Base-by-base conservation (phyloP, 352 stramenopile genomes). In the Lagenidium giganteum region DNA sequence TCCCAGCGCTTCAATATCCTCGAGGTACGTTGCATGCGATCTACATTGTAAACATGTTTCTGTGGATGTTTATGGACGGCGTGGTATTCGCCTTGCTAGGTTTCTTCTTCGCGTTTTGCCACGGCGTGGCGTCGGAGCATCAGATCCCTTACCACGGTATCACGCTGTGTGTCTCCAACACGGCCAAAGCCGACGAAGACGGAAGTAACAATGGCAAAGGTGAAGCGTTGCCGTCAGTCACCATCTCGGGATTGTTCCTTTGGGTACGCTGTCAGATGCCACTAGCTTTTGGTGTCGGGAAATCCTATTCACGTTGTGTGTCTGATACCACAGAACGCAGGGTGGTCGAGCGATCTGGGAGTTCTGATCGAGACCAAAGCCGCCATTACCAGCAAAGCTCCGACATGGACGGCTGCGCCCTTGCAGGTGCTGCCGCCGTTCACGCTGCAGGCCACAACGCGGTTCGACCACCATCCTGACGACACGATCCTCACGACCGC, bases 1-100 rank as follows among this genome's bases (percentile, higher is more conserved):
- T 82, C 16, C 60, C 68, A 45, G 66, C 56, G 4, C 34, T 84
- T 26, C 57, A 66, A 12, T 59, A 61, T 13, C 64, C 71, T 0
- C 64, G 63, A 70, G 71, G 69, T 82, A 59, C 8, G 51, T 3
- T 20, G 38, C 28, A 18, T 28, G n/a, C n/a, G n/a, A n/a, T n/a
- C n/a, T n/a, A n/a, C n/a, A n/a, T n/a, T n/a, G n/a, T 39, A 25
- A 27, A 9, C 6, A 35, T 8, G 23, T 20, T 23, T 8, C 29
- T n/a, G 22, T 56, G 16, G 18, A 20, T 31, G 14, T n/a, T 9
- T n/a, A n/a, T n/a, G n/a, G n/a, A n/a, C n/a, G n/a, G n/a, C n/a
- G n/a, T n/a, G n/a, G n/a, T n/a, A n/a, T n/a, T n/a, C n/a, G n/a
- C n/a, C n/a, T n/a, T n/a, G n/a, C n/a, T 21, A 82, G 70, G 50